A percentile compares a stretch with the other conserved stretches of the same genome.
Evolutionary conservation across 768 basidiomycete genomes (phyloP).

Genomic region (Lactifluus piperatus): DNA sequence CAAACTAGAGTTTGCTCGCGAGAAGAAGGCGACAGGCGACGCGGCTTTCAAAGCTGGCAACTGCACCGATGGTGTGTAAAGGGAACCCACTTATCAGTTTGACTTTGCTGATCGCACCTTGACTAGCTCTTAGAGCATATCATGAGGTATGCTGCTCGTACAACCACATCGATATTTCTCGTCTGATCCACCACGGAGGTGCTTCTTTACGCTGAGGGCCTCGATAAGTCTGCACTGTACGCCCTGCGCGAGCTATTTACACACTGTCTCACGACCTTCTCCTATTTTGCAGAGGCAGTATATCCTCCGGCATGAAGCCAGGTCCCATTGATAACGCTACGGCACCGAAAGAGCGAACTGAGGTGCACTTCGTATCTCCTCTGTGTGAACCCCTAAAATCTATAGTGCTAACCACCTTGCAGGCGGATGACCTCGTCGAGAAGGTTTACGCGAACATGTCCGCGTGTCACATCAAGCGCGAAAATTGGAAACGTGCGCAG

Average conservation of each 20-base stretch:
- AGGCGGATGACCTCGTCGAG: slow-evolving; percentile 71
- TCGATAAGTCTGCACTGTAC: slow-evolving; percentile 47
- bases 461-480: slow-evolving; percentile 72
- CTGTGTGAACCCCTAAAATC: neutral
- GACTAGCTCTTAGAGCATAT: slow-evolving; percentile 55
- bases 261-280: neutral
- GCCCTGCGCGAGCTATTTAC: neutral
- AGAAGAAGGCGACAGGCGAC: slow-evolving; percentile 61
- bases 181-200: slow-evolving; percentile 8
- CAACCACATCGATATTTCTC: neutral
- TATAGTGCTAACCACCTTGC: neutral
- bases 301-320: neutral
- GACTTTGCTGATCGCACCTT: neutral
- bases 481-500: slow-evolving; percentile 69
- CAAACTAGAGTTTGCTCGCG: slow-evolving; percentile 20
- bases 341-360: slow-evolving; percentile 50
- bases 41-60: slow-evolving; percentile 61
- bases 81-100: neutral
- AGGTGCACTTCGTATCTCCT: slow-evolving; percentile 35
- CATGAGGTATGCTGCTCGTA: slow-evolving; percentile 45
- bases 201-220: slow-evolving; percentile 35
- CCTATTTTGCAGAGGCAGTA: neutral
- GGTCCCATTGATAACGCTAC: slow-evolving; percentile 18
- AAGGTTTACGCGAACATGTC: slow-evolving; percentile 84
- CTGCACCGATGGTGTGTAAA: slow-evolving; percentile 41